phyloP scores from a whole-genome alignment of 1,284 basidiomycete genomes.

The Ustilago xerochloae region DNA sequence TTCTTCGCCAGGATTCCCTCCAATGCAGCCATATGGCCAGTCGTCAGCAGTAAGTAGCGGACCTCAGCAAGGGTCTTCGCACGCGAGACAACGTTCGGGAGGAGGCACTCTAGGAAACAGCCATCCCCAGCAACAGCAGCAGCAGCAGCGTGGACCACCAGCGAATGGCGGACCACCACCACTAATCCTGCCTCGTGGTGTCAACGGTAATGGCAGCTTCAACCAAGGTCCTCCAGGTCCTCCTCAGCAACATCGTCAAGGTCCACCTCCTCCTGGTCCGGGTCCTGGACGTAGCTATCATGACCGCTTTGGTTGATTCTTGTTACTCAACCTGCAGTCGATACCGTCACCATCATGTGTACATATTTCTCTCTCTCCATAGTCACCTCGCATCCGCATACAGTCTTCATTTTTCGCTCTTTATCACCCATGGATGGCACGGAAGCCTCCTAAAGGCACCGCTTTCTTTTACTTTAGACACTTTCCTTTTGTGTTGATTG shows the following conservation, averaged over 20 bases:
- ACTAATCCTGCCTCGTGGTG: neutral
- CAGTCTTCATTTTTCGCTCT: too few relatives aligned
- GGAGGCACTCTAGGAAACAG: constrained; percentile 4
- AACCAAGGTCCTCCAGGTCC: neutral
- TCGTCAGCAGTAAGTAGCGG: constrained; percentile 42
- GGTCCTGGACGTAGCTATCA: constrained; percentile 26
- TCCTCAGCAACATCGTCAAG: neutral
- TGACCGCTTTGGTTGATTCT: constrained; percentile 30
- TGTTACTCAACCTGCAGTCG: neutral
- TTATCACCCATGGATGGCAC: too few relatives aligned
- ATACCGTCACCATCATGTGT: constrained; percentile 4
- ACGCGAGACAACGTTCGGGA: constrained; percentile 39
- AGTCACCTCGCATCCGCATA: too few relatives aligned
- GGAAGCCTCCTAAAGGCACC: neutral
- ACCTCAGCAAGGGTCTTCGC: constrained; percentile 10
- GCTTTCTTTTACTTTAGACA: neutral
- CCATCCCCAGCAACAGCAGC: neutral
- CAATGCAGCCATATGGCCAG: constrained; percentile 35
- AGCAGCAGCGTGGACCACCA: constrained; percentile 3
- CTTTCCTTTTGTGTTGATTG: neutral
- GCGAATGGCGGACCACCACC: neutral
- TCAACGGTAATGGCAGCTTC: neutral
- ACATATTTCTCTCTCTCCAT: neutral
- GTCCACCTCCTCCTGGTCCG: neutral
- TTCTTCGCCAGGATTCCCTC: constrained; percentile 30